Evolutionary conservation across 495 filamentous ascomycete genomes (phyloP).

Genomic region (Penicillium antarcticum): DNA sequence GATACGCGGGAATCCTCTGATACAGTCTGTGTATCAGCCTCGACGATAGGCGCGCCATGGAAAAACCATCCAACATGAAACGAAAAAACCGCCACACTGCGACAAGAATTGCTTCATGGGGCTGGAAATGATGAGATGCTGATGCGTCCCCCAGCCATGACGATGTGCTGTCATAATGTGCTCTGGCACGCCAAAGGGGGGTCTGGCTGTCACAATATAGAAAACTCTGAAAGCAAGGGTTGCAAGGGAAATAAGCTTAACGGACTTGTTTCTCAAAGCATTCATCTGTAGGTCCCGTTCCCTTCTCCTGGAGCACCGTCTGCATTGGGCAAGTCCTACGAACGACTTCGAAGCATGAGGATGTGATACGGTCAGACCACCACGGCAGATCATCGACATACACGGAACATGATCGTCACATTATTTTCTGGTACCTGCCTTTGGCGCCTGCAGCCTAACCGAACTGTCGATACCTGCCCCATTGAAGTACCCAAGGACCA

Average conservation of each 20-base stretch:
- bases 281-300: not conserved
- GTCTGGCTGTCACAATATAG: not conserved
- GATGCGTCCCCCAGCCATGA: not conserved
- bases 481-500: constrained; percentile 1
- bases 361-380: constrained; percentile 15
- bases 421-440: constrained; percentile 6
- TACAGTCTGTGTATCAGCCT: constrained; percentile 18
- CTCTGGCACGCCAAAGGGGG: not conserved
- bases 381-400: constrained; percentile 10
- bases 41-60: not conserved
- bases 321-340: constrained; percentile 1
- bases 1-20: constrained; percentile 6
- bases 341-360: not conserved
- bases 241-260: not conserved
- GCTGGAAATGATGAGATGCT: not conserved
- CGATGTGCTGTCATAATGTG: not conserved
- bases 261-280: too few species aligned
- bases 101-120: not conserved
- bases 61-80: not conserved
- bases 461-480: constrained; percentile 15
- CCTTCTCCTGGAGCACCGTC: not conserved
- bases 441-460: constrained; percentile 7
- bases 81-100: not conserved
- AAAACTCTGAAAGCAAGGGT: not conserved
- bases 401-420: constrained; percentile 19